Evolutionary conservation across 2,329 filamentous ascomycete species (phyloP), one percentile per base, ranked within the genome.

Genomic region (Microsporum canis): DNA sequence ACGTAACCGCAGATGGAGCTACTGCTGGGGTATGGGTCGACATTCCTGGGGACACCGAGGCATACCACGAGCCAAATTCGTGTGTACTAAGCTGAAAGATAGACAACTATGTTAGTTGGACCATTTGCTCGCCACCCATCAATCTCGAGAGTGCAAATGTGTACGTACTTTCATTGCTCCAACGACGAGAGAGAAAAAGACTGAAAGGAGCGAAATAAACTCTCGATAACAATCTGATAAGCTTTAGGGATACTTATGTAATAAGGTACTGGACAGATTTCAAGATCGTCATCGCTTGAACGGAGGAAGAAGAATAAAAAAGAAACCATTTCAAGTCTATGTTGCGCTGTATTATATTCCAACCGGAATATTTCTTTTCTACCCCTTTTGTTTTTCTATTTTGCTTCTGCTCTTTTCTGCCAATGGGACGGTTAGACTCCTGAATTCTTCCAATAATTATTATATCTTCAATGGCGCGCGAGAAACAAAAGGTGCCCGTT

Each of bases 401-500:
- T n/a, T n/a, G 14, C 29, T 36, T 56, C 7, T 36, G n/a, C 53
- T 56, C 5, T 17, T 39, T 36, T 27, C 31, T 7, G 55, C 33
- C 23, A 57, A 43, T 43, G 34, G 55, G 34, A 41, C 23, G n/a
- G 39, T 31, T 39, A 43, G 55, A 57, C 34, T 43, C 34, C 33
- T 39, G 23, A 57, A 39, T 14, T n/a, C n/a, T 27, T 34, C 14
- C 27, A 3, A 59, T 39, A 51, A 29, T 17, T 45, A 38, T 6
- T 4, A 53, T 3, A 39, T 41, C 8, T 5, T 27, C 36, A 29
- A 90, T 91, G 88, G 87, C 86, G 63, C 84, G 87, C 68, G 82
- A 81, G 60, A 90, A 91, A 75, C 86, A 88, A 74, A 77, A 81
- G 43, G 78, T 77, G 57, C 85, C 88, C 7, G 74, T 87, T 62